Evolutionary conservation across 1,284 basidiomycete genomes (phyloP).

Genomic region (Phylloporus sp.): DNA sequence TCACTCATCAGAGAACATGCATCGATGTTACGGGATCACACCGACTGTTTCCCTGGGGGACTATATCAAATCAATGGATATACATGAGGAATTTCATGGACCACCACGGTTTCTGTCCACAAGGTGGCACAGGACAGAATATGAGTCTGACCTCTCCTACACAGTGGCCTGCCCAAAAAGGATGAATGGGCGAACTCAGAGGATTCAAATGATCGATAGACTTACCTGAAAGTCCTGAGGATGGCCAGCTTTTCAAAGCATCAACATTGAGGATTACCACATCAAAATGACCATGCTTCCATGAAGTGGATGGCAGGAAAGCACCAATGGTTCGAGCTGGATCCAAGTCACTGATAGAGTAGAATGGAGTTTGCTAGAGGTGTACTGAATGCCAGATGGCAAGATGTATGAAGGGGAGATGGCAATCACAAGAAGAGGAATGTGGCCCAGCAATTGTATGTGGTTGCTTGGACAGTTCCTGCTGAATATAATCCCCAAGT

Average conservation of each 20-base stretch:
- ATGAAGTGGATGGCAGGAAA: not conserved
- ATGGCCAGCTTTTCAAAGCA: not conserved
- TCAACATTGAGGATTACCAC: not conserved
- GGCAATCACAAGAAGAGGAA: not conserved
- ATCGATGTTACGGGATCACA: not conserved
- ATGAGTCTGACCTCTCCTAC: not conserved
- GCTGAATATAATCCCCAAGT: not conserved
- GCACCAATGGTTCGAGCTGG: not conserved
- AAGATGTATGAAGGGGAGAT: not conserved
- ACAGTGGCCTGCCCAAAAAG: not conserved
- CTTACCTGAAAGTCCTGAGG: not conserved
- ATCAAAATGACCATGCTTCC: not conserved
- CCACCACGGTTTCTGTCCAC: not conserved
- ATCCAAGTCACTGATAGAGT: not conserved
- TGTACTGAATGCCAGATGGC: not conserved
- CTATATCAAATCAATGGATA: not conserved
- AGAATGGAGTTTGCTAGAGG: not conserved
- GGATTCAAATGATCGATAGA: not conserved
- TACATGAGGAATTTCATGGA: not conserved
- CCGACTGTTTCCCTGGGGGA: not conserved
- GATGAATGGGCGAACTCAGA: not conserved
- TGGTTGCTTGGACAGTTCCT: not conserved
- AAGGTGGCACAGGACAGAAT: not conserved
- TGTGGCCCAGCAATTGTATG: not conserved
- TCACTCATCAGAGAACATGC: not conserved